phyloP scores from a whole-genome alignment of 1,284 basidiomycete species.

The Polyporus tsugae region DNA sequence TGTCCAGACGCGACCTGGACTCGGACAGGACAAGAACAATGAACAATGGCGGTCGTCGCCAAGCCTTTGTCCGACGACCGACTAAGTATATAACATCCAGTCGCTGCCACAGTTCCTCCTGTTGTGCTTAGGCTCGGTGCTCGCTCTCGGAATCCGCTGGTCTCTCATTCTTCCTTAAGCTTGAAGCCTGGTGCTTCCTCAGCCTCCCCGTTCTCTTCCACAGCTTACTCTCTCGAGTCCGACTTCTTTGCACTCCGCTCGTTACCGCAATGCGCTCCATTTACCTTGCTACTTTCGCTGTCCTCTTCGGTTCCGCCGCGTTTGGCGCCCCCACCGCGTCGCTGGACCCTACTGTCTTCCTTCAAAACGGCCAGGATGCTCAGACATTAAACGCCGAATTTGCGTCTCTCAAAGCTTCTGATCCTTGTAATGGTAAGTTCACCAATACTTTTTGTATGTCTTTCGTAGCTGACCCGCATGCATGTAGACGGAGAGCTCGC shows the following conservation, averaged over 20 bases:
- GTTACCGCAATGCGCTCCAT: slow-evolving; percentile 5
- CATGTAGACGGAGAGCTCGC: slow-evolving; percentile 51
- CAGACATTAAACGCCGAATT: slow-evolving; percentile 60
- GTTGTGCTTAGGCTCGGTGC: slow-evolving; percentile 26
- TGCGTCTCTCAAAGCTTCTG: slow-evolving; percentile 45
- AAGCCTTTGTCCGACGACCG: slow-evolving; percentile 21
- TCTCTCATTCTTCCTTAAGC: slow-evolving; percentile 1
- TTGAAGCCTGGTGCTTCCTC: slow-evolving; percentile 34
- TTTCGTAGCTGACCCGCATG: neutral
- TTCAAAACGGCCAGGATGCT: slow-evolving; percentile 55
- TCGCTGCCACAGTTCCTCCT: slow-evolving; percentile 6
- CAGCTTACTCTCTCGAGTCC: neutral
- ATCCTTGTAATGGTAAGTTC: slow-evolving; percentile 53
- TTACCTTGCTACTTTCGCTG: slow-evolving; percentile 34
- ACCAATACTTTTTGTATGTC: neutral
- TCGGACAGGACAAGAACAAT: slow-evolving; percentile 27
- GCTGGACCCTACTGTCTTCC: slow-evolving; percentile 48
- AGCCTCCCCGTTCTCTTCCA: slow-evolving; percentile 15
- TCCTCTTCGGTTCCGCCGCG: slow-evolving; percentile 32
- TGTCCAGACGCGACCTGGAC: slow-evolving; percentile 3
- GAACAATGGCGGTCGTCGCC: slow-evolving; percentile 24
- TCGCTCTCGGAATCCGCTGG: slow-evolving; percentile 18
- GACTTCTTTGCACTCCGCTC: neutral
- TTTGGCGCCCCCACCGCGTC: slow-evolving; percentile 45
- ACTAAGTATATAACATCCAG: slow-evolving; percentile 22